Conservation (phyloP, 345 rosid genomes). For the Iberis pinnata region DNA sequence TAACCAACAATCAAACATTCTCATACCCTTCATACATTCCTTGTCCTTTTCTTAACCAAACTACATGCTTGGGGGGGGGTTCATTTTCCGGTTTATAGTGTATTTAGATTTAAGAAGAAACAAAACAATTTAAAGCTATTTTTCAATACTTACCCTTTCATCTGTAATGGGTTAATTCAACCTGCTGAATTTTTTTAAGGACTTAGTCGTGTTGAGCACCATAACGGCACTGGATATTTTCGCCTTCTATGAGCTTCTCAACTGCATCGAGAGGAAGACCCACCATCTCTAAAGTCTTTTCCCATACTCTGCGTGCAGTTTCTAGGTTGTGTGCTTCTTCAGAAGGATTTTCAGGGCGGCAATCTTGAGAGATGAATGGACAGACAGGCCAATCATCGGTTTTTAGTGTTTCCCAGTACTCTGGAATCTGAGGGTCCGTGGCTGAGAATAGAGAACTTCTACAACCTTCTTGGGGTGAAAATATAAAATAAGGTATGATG, state of each 20-base stretch:
- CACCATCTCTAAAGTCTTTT: slow-evolving; percentile 75
- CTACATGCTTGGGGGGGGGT: slow-evolving; percentile 1
- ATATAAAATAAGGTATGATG: slow-evolving; percentile 81
- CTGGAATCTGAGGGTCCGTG: slow-evolving; percentile 89
- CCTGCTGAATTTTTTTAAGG: background rate
- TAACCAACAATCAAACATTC: slow-evolving; percentile 29
- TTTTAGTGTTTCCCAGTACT: slow-evolving; percentile 72
- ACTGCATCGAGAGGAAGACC: slow-evolving; percentile 79
- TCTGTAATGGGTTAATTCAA: slow-evolving; percentile 9
- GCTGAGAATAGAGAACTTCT: slow-evolving; percentile 89
- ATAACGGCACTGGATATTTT: slow-evolving; percentile 48
- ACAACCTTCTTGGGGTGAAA: slow-evolving; percentile 85
- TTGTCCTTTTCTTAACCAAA: slow-evolving; percentile 24
- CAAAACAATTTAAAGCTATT: background rate
- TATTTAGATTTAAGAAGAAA: background rate
- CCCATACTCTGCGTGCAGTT: slow-evolving; percentile 68
- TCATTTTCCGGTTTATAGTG: slow-evolving; percentile 18
- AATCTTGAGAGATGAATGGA: slow-evolving; percentile 88
- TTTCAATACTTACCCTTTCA: slow-evolving; percentile 17
- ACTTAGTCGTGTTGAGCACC: slow-evolving; percentile 30
- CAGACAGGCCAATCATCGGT: slow-evolving; percentile 88
- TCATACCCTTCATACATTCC: slow-evolving; percentile 8
- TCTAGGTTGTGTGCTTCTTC: slow-evolving; percentile 83
- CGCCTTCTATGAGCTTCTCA: slow-evolving; percentile 69
- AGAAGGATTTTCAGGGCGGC: slow-evolving; percentile 83